A percentile compares a stretch with the other conserved stretches of the same genome.
Conservation (phyloP, 2,329 filamentous ascomycete genomes). For the Fusarium sp. region DNA sequence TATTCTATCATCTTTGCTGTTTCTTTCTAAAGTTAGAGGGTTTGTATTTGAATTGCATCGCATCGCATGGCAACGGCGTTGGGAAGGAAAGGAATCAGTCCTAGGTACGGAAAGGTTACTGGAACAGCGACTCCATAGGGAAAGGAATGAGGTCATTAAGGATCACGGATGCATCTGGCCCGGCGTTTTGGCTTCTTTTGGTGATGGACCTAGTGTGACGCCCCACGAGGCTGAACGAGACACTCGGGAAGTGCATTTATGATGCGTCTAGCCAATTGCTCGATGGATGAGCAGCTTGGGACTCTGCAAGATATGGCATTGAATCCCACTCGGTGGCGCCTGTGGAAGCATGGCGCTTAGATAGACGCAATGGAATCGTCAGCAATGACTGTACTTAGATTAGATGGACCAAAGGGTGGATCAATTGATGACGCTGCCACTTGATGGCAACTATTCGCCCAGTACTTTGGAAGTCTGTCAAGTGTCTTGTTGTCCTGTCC, state of each 20-base stretch:
- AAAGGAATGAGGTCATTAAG: constrained; percentile 25
- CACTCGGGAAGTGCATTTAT: constrained; percentile 14
- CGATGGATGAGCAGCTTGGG: constrained; percentile 8
- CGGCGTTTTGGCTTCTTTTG: constrained; percentile 36
- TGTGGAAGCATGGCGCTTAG: constrained; percentile 23
- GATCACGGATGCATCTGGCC: constrained; percentile 37
- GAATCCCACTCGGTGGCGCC: constrained; percentile 12
- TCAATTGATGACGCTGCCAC: constrained; percentile 27
- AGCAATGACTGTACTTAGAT: constrained; percentile 44
- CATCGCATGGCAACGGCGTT: constrained; percentile 53
- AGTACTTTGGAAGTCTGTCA: too few species aligned
- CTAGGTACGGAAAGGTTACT: constrained; percentile 29
- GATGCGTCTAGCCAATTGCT: constrained; percentile 14
- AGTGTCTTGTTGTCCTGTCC: too few species aligned
- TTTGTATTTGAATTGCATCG: constrained; percentile 46
- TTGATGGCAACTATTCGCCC: constrained; percentile 6
- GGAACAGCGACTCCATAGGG: constrained; percentile 26
- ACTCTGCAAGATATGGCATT: constrained; percentile 12
- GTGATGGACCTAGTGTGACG: constrained; percentile 15
- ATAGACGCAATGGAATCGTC: constrained; percentile 43
- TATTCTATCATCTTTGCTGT: constrained; percentile 34
- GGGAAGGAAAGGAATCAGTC: constrained; percentile 39
- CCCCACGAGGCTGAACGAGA: constrained; percentile 1
- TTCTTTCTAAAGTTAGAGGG: constrained; percentile 37
- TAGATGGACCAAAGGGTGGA: constrained; percentile 21